These are phyloP conservation scores for Pseudoscleropodium purum DNA, from an alignment of 225 moss, liverwort and hornwort genomes.

Conservation along the genomic window DNA sequence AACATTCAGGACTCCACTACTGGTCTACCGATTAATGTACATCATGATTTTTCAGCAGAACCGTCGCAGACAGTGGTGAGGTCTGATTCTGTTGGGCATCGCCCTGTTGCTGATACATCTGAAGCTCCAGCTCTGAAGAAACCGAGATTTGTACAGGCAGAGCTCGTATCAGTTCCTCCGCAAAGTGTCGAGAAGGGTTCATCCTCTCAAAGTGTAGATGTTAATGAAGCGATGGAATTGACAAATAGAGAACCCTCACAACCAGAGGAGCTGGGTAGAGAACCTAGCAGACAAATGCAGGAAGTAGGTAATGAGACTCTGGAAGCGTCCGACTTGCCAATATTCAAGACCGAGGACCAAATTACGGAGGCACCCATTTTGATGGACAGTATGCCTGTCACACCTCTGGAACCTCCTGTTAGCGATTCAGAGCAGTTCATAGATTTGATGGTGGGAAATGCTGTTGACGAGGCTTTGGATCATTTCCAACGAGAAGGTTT, in stretches of 20 bases:
- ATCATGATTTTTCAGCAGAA: constrained; percentile 8
- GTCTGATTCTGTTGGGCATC: constrained; percentile 36
- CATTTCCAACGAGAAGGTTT: constrained; percentile 12
- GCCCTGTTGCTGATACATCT: constrained; percentile 33
- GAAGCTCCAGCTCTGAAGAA: constrained; percentile 61
- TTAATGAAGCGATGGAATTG: constrained; percentile 1
- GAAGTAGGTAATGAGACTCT: constrained; percentile 12
- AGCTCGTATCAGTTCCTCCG: constrained; percentile 6
- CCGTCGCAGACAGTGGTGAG: constrained; percentile 4
- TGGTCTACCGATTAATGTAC: not conserved
- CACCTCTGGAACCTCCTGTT: constrained; percentile 12
- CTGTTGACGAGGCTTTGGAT: constrained; percentile 34
- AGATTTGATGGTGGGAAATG: constrained; percentile 22
- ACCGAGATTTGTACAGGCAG: constrained; percentile 45
- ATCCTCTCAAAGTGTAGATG: constrained; percentile 7
- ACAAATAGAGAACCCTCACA: constrained; percentile 7
- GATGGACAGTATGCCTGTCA: constrained; percentile 19
- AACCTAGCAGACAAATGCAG: not conserved
- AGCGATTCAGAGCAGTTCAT: constrained; percentile 21
- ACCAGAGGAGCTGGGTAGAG: constrained; percentile 9
- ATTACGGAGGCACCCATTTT: constrained; percentile 8
- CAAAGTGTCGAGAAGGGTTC: constrained; percentile 15
- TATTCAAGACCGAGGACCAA: constrained; percentile 6
- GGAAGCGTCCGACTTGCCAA: constrained; percentile 6
- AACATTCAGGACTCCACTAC: constrained; percentile 4